These are phyloP conservation scores for Avena atlantica DNA, from an alignment of 176 grass and related monocot species.

Conservation along the genomic window DNA sequence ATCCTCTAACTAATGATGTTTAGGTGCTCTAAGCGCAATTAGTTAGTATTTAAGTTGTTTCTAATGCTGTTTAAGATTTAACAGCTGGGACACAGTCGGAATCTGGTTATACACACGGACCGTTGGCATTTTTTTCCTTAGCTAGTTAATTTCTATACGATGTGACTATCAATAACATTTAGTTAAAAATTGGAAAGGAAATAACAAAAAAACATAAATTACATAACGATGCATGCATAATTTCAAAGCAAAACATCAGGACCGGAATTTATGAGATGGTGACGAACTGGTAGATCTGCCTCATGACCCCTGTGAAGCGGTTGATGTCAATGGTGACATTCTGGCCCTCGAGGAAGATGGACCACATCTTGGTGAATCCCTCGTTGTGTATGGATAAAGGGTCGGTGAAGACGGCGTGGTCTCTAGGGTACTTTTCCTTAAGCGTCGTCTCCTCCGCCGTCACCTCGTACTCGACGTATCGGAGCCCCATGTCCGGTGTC, in stretches of 20 bases:
- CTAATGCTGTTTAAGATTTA: no score
- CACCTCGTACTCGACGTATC: constrained; percentile 76
- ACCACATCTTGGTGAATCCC: constrained; percentile 48
- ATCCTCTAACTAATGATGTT: no score
- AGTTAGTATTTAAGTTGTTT: no score
- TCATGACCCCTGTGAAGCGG: constrained; percentile 49
- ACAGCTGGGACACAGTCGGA: no score
- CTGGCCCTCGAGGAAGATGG: constrained; percentile 56
- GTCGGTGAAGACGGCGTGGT: constrained; percentile 65
- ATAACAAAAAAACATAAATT: no score
- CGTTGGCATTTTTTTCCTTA: no score
- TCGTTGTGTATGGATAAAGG: constrained; percentile 48
- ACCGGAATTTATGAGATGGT: constrained; percentile 27
- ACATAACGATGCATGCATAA: no score
- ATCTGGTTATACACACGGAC: no score
- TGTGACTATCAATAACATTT: no score
- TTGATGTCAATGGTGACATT: constrained; percentile 68
- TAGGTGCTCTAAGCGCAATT: no score
- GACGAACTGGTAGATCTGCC: constrained; percentile 52
- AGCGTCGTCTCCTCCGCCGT: constrained; percentile 71
- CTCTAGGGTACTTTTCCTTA: constrained; percentile 55
- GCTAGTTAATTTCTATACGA: no score
- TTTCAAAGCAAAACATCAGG: neutral
- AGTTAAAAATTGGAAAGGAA: no score
- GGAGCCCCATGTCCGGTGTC: constrained; percentile 58